Base-by-base conservation (phyloP, 306 rosid genomes). In the Cucurbita moschata region DNA sequence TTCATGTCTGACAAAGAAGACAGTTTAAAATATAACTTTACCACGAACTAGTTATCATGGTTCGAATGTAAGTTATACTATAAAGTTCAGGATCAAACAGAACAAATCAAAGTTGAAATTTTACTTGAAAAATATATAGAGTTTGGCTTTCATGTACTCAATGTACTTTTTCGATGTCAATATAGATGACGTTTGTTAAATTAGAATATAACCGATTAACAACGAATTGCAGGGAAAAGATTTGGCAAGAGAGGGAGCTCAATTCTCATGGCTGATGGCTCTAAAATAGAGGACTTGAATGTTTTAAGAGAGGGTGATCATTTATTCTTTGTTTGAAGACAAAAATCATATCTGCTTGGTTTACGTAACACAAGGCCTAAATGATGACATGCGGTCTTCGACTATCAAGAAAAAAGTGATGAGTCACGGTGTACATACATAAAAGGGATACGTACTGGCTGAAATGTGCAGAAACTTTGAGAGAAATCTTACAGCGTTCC, bases 261-360 rank as follows among this genome's bases (percentile, higher is more conserved):
- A 51, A 77, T 90, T 77, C 74, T 87, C 49, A 86, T 88, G 97
- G 86, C 82, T 7, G 92, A 90, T 43, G 86, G 92, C 79, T 85
- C 97, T 44, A 87, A 76, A 82, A 88, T 90, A 51, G 92, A 94
- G 77, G 89, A 87, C 61, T 52, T 94, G 78, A 70, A 77, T 59
- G 85, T 82, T 53, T 76, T 90, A 78, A 81, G 97, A 83, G 96
- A 93, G 67, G 79, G 88, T 18, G 97, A 87, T 39, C 88, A 77
- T 56, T 77, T 94, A 66, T 87, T 83, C 68, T 85, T 93, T 78
- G 66, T 87, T 53, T 89, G 75, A 90, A 72, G 54, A 51, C 43
- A 55, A 76, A 80, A 62, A 66, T 6, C 37, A 49, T 60, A 10
- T 73, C 19, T 78, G 53, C 59, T 49, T n/a, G 51, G 37, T 62